These are phyloP conservation scores for Nitzschia putrida DNA, from an alignment of 108 stramenopile genomes.

Conservation along the genomic window DNA sequence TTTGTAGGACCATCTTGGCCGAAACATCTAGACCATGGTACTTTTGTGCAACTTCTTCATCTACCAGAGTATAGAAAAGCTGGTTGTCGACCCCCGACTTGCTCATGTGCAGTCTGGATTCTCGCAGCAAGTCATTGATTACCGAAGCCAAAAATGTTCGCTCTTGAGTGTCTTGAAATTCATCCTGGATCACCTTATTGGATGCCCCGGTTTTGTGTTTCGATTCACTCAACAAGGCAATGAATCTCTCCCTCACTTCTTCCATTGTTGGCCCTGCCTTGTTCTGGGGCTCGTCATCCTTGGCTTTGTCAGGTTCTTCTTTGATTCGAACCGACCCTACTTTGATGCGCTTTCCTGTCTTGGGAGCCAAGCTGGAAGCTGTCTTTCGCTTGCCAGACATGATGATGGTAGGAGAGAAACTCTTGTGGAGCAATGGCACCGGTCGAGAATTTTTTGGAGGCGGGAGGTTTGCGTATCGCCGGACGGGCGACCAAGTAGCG, in stretches of 20 bases:
- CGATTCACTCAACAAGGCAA: constrained; percentile 50
- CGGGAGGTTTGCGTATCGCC: too few relatives aligned
- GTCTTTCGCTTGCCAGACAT: constrained; percentile 27
- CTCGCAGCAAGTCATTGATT: constrained; percentile 73
- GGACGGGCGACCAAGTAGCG: too few relatives aligned
- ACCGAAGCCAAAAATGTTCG: constrained; percentile 60
- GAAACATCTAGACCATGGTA: constrained; percentile 76
- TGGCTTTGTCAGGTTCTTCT: constrained; percentile 6
- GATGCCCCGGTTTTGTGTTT: constrained; percentile 54
- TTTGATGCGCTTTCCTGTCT: constrained; percentile 19
- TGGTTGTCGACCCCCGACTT: constrained; percentile 48
- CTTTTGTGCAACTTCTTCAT: constrained; percentile 66
- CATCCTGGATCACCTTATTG: constrained; percentile 65
- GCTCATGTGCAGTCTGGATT: constrained; percentile 76
- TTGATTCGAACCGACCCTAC: constrained; percentile 30
- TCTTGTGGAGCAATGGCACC: not conserved
- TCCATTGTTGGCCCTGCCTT: constrained; percentile 11
- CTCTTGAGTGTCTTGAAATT: constrained; percentile 47
- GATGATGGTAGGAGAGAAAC: not conserved
- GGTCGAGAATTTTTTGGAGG: too few relatives aligned
- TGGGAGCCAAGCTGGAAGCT: not conserved
- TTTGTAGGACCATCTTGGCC: constrained; percentile 90
- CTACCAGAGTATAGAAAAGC: constrained; percentile 71
- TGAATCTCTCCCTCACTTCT: constrained; percentile 60
- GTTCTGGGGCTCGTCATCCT: not conserved